These are phyloP conservation scores for Achaetomium macrosporum DNA, from an alignment of 2,329 filamentous ascomycete species.

Conservation along the genomic window DNA sequence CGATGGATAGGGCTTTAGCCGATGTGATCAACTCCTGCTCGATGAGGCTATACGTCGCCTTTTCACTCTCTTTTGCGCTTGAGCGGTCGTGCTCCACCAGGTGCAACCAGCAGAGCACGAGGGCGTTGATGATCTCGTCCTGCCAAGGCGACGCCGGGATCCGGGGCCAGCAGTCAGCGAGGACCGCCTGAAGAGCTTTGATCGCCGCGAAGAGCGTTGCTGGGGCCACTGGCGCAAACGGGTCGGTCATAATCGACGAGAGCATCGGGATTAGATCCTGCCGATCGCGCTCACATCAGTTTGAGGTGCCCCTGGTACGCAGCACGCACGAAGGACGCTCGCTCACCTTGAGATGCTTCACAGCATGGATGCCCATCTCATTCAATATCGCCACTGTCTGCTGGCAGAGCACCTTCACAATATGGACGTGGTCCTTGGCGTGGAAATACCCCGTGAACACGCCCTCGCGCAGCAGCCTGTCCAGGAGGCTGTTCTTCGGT, in stretches of 20 bases:
- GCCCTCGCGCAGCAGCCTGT: constrained; percentile 51
- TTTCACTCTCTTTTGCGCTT: constrained; percentile 4
- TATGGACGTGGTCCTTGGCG: constrained; percentile 49
- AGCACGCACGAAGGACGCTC: not conserved
- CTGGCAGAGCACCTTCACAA: constrained; percentile 52
- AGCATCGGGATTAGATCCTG: constrained; percentile 63
- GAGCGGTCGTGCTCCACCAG: constrained; percentile 35
- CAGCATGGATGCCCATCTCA: constrained; percentile 54
- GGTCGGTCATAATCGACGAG: constrained; percentile 59
- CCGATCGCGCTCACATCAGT: not conserved
- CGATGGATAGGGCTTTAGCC: constrained; percentile 32
- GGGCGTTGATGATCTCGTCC: constrained; percentile 56
- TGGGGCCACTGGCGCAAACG: constrained; percentile 55
- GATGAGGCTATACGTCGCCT: constrained; percentile 25
- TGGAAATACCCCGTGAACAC: constrained; percentile 52
- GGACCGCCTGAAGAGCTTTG: constrained; percentile 48
- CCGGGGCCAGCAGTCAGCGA: constrained; percentile 65
- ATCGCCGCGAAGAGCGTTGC: constrained; percentile 49
- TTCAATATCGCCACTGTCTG: constrained; percentile 45
- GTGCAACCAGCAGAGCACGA: constrained; percentile 59
- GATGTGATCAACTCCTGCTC: constrained; percentile 30
- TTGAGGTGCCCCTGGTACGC: not conserved
- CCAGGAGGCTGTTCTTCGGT: constrained; percentile 38
- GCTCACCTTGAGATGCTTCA: constrained; percentile 61
- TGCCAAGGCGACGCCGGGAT: constrained; percentile 50